Percentiles rank a stretch among this genome's conserved stretches.
phyloP scores from a whole-genome alignment of 2,329 filamentous ascomycete genomes.

The Neofusicoccum ribis region DNA sequence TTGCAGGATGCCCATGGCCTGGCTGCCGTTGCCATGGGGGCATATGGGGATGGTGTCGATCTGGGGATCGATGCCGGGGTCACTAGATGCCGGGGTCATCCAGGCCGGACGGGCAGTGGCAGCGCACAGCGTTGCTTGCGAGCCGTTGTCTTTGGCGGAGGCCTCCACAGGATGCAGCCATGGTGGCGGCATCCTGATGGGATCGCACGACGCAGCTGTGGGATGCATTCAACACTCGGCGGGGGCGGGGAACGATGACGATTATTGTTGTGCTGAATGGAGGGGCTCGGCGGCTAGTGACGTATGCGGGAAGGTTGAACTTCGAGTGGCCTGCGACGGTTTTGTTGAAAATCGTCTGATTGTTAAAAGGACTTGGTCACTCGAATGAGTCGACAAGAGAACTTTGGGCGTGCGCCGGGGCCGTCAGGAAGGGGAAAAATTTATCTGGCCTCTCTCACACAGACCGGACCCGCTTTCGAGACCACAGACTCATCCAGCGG shows the following conservation, averaged over 20 bases:
- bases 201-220: slow-evolving; percentile 9
- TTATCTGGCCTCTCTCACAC: slow-evolving; percentile 13
- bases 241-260: background rate
- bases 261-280: no score
- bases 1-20: slow-evolving; percentile 4
- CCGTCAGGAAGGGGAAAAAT: background rate
- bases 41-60: background rate
- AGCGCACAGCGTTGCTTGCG: background rate
- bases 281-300: background rate
- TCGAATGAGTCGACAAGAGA: slow-evolving; percentile 3
- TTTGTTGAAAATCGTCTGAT: slow-evolving; percentile 18
- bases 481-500: background rate
- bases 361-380: background rate
- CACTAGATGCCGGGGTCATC: background rate
- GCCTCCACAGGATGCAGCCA: slow-evolving; percentile 17
- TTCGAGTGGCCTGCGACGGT: slow-evolving; percentile 4
- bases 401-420: background rate
- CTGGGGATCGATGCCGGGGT: slow-evolving; percentile 6
- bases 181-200: slow-evolving; percentile 12
- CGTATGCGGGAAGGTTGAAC: slow-evolving; percentile 17
- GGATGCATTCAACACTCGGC: slow-evolving; percentile 6
- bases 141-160: background rate
- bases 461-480: background rate
- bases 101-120: background rate
- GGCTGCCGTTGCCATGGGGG: slow-evolving; percentile 15